Base-by-base conservation (phyloP, 495 filamentous ascomycete genomes). In the Bacidia gigantensis region DNA sequence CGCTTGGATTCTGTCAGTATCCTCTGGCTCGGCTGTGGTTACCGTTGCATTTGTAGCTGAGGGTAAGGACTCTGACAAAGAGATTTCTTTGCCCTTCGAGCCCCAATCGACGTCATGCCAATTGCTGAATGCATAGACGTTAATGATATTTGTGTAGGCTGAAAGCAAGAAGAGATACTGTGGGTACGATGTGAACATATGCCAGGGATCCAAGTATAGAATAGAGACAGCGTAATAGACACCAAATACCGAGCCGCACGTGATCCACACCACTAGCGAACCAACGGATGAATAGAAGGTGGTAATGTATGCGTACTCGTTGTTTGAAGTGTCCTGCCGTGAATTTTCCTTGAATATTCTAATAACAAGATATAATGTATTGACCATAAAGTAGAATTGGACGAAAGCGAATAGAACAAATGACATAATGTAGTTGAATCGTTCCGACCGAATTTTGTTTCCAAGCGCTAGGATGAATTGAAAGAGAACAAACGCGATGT, bases 81-180 rank as follows among this genome's bases (percentile, higher is more conserved):
- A 7, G 7, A 14, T 35, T 7, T 14, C 7, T 14, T 35, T 5
- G 29, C 14, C 72, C 87, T 90, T 96, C 69, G 89, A 95, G 77
- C 90, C 90, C 90, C 90, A 97, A 14, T 89, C 94, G 43, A 97
- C 90, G 70, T 97, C 90, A 72, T 97, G 90, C 89, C 89, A 97
- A 72, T 96, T 96, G 79, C 87, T 89, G 81, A 95, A 96, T 49
- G 72, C 87, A 70, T 97, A 97, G 50, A 97, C 87, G 73, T 89
- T 96, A 58, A 97, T 80, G 57, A 97, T 89, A 72, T 97, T 97
- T 82, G 94, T 87, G 68, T 94, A 97, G n/a, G 88, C 93, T n/a
- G 89, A 90, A 74, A 90, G 88, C 60, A 94, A 75, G 26, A 93
- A 73, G 57, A 96, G 76, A 66, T 96, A 96, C 57, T 83, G 76